Evolutionary conservation across 768 basidiomycete genomes (phyloP), one percentile per base, ranked within the genome.

Genomic region (Sporobolomyces phaffii): DNA sequence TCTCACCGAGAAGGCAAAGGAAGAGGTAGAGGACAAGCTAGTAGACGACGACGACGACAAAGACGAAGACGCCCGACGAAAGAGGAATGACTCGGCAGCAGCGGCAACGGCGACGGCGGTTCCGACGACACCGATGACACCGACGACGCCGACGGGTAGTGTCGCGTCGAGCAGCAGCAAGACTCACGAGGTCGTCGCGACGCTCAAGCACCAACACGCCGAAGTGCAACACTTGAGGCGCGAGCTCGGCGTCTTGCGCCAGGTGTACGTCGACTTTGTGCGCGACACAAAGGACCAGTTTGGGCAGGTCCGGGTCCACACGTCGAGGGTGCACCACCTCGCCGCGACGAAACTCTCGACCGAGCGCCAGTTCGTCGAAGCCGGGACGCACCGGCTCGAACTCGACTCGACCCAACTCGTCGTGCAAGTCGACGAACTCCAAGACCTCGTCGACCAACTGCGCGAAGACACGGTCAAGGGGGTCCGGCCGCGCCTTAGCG

Each of bases 221-320:
- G 92, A 96, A 75, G 87, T 98, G 18, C 91, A 93, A 76, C 89
- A 90, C 74, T 82, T 99, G 24, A 87, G 96, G 17, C 85, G 93
- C 1, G 96, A 98, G 75, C 81, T 99, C 10, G 92, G 89, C 0
- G 83, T 90, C 73, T 90, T 96, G 86, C 85, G 92, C 5, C 94
- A 98, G 79, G 80, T 96, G 31, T 97, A 99, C 78, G 87, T 86
- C 34, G 91, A 94, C 72, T 98, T 97, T 76, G 87, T 91, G 83
- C 86, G 85, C 73, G 84, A 87, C 76, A 96, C 94, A 22, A 93
- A 94, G 78, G 87, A 87, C 17, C 86, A 89, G 7, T 83, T 97
- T 45, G 82, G 82, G 18, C 81, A 85, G 31, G 81, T 97, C 29
- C 87, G 91, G 8, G 82, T 82, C 15, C 91, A 98, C 77, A 93